phyloP scores from a whole-genome alignment of 2,329 filamentous ascomycete genomes.

The Penicillium sp. region DNA sequence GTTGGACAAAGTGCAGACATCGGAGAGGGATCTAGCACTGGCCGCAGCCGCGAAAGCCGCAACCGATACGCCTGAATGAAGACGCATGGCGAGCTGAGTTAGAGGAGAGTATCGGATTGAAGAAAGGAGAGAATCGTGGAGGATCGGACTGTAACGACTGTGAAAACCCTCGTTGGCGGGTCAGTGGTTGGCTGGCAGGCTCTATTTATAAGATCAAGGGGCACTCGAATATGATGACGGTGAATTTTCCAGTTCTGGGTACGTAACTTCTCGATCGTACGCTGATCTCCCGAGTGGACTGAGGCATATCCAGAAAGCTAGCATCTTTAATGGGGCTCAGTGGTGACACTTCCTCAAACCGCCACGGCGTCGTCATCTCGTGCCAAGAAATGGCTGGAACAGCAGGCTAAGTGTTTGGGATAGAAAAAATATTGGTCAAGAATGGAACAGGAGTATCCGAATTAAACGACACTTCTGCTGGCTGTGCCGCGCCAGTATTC shows the following conservation, averaged over 20 bases:
- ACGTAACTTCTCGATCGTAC: not conserved
- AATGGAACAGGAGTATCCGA: not conserved
- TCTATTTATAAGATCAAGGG: not conserved
- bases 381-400: not conserved
- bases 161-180: not conserved
- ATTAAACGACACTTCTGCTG: not conserved
- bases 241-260: constrained; percentile 2
- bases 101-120: not conserved
- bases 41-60: constrained; percentile 33
- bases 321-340: not conserved
- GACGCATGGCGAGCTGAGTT: constrained; percentile 27
- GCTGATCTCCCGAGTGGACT: constrained; percentile 16
- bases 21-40: constrained; percentile 41
- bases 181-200: not conserved
- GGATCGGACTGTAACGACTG: not conserved
- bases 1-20: constrained; percentile 50
- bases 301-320: constrained; percentile 8
- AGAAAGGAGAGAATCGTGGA: constrained; percentile 7
- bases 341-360: not conserved
- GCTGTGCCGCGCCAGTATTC: not conserved
- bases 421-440: not conserved
- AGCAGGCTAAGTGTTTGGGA: constrained; percentile 2
- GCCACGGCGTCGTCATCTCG: constrained; percentile 13
- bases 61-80: constrained; percentile 17
- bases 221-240: not conserved